These are phyloP conservation scores for Yamadazyma laniorum DNA, from an alignment of 805 yeast genomes.

Conservation along the genomic window DNA sequence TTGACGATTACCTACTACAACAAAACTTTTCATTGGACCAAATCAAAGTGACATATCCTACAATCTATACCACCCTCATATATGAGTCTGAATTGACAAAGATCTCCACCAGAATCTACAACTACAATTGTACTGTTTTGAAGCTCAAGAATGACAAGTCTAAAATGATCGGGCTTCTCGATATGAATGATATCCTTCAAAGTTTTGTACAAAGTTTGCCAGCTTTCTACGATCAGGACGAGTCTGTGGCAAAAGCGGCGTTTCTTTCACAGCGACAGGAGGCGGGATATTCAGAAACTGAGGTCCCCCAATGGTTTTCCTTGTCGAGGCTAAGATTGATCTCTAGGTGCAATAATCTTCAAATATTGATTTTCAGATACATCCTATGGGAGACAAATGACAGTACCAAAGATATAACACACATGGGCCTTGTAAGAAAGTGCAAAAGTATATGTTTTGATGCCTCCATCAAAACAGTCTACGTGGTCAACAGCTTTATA, in stretches of 20 bases:
- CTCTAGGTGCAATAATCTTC: conserved; percentile 18
- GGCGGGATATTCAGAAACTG: conserved; percentile 7
- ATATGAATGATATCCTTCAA: conserved; percentile 19
- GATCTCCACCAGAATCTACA: conserved; percentile 20
- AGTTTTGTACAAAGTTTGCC: conserved; percentile 16
- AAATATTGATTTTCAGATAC: conserved; percentile 19
- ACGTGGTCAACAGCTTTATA: conserved; percentile 14
- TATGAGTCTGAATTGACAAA: conserved; percentile 21
- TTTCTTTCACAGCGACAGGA: conserved; percentile 3
- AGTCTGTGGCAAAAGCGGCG: conserved; percentile 8
- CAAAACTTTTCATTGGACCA: conserved; percentile 14
- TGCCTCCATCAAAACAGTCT: conserved; percentile 16
- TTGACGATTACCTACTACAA: conserved; percentile 17
- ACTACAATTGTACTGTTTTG: conserved; percentile 19
- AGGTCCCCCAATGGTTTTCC: conserved; percentile 19
- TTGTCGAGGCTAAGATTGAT: conserved; percentile 18
- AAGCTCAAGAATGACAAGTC: conserved; percentile 20
- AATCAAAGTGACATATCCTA: conserved; percentile 17
- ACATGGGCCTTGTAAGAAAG: conserved; percentile 16
- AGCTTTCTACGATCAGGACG: conserved; percentile 16
- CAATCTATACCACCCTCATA: conserved; percentile 20
- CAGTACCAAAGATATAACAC: conserved; percentile 13
- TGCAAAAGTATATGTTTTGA: conserved; percentile 17
- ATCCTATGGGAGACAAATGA: conserved; percentile 21
- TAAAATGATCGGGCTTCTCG: conserved; percentile 21